Percentiles rank a stretch among this genome's conserved stretches.
These are phyloP conservation scores for Penicillium brevicompactum DNA, from an alignment of 2,329 filamentous ascomycete species.

Conservation along the genomic window DNA sequence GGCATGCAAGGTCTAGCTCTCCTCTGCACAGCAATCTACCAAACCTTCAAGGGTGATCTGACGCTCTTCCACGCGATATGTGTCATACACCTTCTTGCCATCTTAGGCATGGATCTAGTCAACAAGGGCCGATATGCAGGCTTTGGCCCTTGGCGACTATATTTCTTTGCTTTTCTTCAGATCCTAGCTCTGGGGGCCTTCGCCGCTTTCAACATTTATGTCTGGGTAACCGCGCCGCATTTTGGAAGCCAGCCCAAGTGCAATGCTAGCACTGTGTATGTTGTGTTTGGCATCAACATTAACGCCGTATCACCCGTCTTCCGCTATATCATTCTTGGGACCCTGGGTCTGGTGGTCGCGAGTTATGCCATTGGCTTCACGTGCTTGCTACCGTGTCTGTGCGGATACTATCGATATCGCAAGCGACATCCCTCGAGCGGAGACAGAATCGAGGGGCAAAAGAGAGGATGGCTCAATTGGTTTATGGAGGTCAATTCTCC, in stretches of 20 bases:
- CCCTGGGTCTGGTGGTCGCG: conserved; percentile 6
- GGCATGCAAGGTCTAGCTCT: conserved; percentile 21
- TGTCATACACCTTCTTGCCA: conserved; percentile 18
- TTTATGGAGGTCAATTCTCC: conserved; percentile 4
- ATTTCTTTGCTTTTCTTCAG: conserved; percentile 14
- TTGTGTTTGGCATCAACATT: conserved; percentile 20
- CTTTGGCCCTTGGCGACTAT: conserved; percentile 18
- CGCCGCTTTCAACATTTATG: conserved; percentile 17
- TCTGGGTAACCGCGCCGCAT: conserved; percentile 18
- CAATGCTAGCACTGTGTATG: conserved; percentile 16
- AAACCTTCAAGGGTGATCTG: conserved; percentile 16
- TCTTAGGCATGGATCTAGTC: conserved; percentile 15
- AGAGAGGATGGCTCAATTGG: conserved; percentile 8
- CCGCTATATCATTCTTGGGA: conserved; percentile 19
- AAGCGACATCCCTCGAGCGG: conserved; percentile 3
- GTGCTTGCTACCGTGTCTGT: conserved; percentile 17
- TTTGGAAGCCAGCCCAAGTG: conserved; percentile 19
- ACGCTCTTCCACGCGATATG: conserved; percentile 24
- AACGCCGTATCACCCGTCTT: conserved; percentile 17
- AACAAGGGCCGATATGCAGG: conserved; percentile 21
- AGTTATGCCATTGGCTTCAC: conserved; percentile 12
- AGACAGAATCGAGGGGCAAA: not conserved
- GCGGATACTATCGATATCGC: conserved; percentile 1
- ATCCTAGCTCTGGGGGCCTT: conserved; percentile 13
- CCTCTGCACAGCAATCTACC: conserved; percentile 22